A percentile compares a stretch with the other conserved stretches of the same genome.
These are phyloP conservation scores for Claviceps maximensis DNA, from an alignment of 2,329 filamentous ascomycete genomes.

Conservation along the genomic window DNA sequence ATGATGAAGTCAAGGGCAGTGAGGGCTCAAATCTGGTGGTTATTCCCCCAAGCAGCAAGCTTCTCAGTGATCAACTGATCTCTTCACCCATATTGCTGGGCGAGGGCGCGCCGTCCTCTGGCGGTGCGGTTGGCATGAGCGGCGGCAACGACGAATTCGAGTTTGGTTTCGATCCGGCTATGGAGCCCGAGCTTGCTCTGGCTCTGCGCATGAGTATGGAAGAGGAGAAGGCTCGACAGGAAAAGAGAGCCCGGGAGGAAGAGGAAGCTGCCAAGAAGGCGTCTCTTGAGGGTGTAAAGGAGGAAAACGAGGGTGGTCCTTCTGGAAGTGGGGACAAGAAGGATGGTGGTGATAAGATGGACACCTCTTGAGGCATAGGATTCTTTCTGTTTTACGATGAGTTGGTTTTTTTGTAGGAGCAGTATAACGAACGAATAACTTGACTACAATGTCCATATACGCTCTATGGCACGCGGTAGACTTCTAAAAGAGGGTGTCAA, in stretches of 20 bases:
- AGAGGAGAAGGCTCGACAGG: constrained; percentile 88
- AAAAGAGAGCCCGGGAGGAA: constrained; percentile 68
- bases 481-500: not conserved
- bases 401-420: constrained; percentile 18
- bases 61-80: constrained; percentile 85
- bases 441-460: not conserved
- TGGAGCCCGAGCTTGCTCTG: constrained; percentile 87
- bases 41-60: constrained; percentile 78
- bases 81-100: constrained; percentile 81
- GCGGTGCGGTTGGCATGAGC: constrained; percentile 40
- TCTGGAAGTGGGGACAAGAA: constrained; percentile 30
- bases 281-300: constrained; percentile 68
- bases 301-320: constrained; percentile 55
- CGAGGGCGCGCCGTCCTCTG: constrained; percentile 45
- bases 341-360: constrained; percentile 61
- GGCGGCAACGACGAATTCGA: constrained; percentile 50
- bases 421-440: constrained; percentile 13
- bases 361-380: constrained; percentile 48
- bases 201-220: constrained; percentile 96
- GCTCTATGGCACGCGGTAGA: not conserved
- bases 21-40: constrained; percentile 87
- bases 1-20: constrained; percentile 79
- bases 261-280: constrained; percentile 61
- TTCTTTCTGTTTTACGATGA: not conserved
- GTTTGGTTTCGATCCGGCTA: constrained; percentile 79